Evolutionary conservation across 2,329 filamentous ascomycete species (phyloP).

Genomic region (Fusarium abutilonis): DNA sequence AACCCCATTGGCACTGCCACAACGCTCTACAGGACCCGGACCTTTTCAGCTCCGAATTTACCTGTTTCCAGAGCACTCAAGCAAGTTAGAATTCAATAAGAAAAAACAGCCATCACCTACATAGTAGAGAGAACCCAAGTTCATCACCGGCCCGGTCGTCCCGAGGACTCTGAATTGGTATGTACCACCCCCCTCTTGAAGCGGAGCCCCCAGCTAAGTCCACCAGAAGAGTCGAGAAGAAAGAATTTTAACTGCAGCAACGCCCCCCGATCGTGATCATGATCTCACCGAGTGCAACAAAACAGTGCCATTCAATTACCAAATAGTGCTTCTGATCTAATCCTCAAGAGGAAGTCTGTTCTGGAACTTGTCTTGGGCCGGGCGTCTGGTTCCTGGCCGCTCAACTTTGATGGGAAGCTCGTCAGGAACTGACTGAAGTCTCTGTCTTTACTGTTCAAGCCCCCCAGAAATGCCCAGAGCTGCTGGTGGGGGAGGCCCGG

Average conservation of each 20-base stretch:
- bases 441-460: conserved; percentile 3
- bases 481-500: conserved; percentile 43
- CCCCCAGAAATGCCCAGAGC: conserved; percentile 24
- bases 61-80: neutral
- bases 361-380: conserved; percentile 39
- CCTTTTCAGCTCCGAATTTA: conserved; percentile 1
- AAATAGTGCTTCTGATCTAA: conserved; percentile 47
- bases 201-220: conserved; percentile 36
- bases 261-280: conserved; percentile 48
- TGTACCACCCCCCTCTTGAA: conserved; percentile 36
- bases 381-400: conserved; percentile 48
- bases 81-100: conserved; percentile 3
- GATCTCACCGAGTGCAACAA: conserved; percentile 44
- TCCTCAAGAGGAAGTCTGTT: conserved; percentile 44
- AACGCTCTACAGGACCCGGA: conserved; percentile 11
- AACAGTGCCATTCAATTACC: conserved; percentile 47
- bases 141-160: conserved; percentile 42
- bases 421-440: conserved; percentile 33
- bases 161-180: conserved; percentile 28
- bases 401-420: conserved; percentile 22
- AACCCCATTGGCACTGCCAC: conserved; percentile 15
- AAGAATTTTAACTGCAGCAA: conserved; percentile 25
- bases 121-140: neutral
- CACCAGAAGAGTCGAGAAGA: conserved; percentile 46
- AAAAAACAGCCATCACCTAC: neutral